A percentile compares a stretch with the other conserved stretches of the same genome.
These are phyloP conservation scores for Diplodia mutila DNA, from an alignment of 2,329 filamentous ascomycete species.

Conservation along the genomic window DNA sequence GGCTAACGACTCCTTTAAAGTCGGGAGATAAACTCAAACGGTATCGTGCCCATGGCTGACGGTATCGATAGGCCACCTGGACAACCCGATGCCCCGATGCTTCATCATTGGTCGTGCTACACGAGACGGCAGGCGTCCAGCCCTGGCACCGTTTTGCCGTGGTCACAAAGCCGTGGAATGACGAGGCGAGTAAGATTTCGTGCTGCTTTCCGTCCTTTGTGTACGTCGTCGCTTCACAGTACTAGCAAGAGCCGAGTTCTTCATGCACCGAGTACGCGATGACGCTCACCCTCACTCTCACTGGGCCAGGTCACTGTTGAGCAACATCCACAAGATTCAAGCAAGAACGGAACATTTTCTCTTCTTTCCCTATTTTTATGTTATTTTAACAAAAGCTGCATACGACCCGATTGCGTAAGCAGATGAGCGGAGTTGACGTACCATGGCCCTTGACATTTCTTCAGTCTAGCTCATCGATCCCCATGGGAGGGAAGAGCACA, in stretches of 20 bases:
- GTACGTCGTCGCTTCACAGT: background rate
- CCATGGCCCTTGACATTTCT: background rate
- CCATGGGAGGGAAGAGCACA: constrained; percentile 54
- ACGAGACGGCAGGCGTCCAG: background rate
- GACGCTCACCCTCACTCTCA: background rate
- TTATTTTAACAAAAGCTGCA: background rate
- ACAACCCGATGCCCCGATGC: background rate
- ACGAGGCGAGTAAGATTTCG: background rate
- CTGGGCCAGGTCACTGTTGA: background rate
- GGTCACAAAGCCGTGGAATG: background rate
- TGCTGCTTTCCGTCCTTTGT: background rate
- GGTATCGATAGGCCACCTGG: background rate
- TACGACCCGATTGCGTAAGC: background rate
- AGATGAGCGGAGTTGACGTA: background rate
- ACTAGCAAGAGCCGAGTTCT: background rate
- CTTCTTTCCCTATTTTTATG: background rate
- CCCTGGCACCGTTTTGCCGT: background rate
- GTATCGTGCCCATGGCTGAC: background rate
- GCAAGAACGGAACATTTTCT: background rate
- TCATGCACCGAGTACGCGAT: background rate
- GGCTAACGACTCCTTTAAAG: background rate
- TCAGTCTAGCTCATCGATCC: constrained; percentile 9
- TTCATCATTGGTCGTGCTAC: background rate
- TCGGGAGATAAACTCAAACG: no score
- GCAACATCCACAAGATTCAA: background rate